Evolutionary conservation across 1,284 basidiomycete genomes (phyloP).

Genomic region (Heliocybe sulcata): DNA sequence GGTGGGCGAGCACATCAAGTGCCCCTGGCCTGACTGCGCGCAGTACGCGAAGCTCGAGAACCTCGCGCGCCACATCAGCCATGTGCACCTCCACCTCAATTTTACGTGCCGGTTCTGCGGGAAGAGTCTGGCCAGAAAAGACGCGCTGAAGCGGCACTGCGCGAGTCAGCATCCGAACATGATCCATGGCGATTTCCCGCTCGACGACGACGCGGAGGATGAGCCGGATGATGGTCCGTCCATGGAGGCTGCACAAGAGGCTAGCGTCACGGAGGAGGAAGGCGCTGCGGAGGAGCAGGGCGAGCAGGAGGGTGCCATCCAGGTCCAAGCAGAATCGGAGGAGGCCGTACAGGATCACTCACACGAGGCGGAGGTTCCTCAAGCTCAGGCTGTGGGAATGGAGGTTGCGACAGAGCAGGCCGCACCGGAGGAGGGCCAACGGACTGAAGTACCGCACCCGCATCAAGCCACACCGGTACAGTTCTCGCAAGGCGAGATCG

Average conservation of each 20-base stretch:
- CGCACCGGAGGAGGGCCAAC: too few relatives aligned
- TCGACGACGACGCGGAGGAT: not conserved
- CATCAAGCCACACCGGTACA: too few relatives aligned
- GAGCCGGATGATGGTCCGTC: too few relatives aligned
- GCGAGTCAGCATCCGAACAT: not conserved
- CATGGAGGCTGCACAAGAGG: too few relatives aligned
- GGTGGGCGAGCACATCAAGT: not conserved
- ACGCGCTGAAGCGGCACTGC: not conserved
- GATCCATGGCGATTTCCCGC: not conserved
- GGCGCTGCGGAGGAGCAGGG: not conserved
- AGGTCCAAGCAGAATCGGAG: too few relatives aligned
- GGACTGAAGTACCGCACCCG: too few relatives aligned
- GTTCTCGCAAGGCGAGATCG: too few relatives aligned
- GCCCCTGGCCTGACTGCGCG: not conserved
- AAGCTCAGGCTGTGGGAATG: too few relatives aligned
- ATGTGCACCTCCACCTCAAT: not conserved
- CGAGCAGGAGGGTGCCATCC: not conserved
- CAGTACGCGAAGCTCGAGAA: not conserved
- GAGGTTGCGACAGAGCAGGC: too few relatives aligned
- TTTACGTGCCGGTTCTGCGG: not conserved
- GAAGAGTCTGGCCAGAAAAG: not conserved
- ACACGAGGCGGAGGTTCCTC: too few relatives aligned
- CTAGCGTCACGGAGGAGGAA: too few relatives aligned
- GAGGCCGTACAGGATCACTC: too few relatives aligned
- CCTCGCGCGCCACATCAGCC: not conserved